phyloP scores from a whole-genome alignment of 2,329 filamentous ascomycete species.

The Fusarium sp. region DNA sequence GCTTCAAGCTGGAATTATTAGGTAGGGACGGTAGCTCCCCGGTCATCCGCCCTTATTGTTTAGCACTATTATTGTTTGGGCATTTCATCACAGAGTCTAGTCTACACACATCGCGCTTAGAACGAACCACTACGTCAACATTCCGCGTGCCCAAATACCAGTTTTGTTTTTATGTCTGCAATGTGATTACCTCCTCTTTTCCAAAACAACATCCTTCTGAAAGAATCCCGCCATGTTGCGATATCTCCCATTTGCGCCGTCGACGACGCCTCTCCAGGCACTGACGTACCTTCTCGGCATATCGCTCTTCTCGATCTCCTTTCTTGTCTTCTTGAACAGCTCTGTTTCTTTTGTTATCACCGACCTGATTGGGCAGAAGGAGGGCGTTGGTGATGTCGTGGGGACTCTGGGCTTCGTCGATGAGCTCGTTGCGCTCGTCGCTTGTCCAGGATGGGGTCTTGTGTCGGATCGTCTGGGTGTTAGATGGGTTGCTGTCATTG shows the following conservation, averaged over 20 bases:
- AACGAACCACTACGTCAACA: constrained; percentile 33
- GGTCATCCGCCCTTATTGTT: not conserved
- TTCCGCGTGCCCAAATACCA: not conserved
- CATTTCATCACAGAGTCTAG: not conserved
- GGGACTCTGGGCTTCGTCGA: constrained; percentile 87
- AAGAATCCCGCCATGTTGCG: constrained; percentile 47
- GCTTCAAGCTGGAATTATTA: constrained; percentile 14
- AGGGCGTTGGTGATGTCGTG: constrained; percentile 79
- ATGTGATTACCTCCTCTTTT: constrained; percentile 25
- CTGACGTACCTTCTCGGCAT: constrained; percentile 81
- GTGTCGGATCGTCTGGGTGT: constrained; percentile 81
- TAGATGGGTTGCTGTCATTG: constrained; percentile 74
- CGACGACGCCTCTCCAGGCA: constrained; percentile 69
- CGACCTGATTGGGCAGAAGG: constrained; percentile 77
- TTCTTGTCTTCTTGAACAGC: constrained; percentile 89
- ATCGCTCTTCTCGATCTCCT: constrained; percentile 86
- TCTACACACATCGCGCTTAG: constrained; percentile 10
- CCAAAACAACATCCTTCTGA: not conserved
- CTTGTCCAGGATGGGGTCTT: constrained; percentile 82
- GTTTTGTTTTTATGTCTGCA: constrained; percentile 11
- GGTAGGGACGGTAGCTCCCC: constrained; percentile 1
- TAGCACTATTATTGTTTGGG: constrained; percentile 19
- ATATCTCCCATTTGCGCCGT: constrained; percentile 65
- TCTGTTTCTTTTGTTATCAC: constrained; percentile 86
- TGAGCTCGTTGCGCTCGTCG: constrained; percentile 81